Evolutionary conservation across 2,329 filamentous ascomycete species (phyloP).

Genomic region (Fusarium napiforme): DNA sequence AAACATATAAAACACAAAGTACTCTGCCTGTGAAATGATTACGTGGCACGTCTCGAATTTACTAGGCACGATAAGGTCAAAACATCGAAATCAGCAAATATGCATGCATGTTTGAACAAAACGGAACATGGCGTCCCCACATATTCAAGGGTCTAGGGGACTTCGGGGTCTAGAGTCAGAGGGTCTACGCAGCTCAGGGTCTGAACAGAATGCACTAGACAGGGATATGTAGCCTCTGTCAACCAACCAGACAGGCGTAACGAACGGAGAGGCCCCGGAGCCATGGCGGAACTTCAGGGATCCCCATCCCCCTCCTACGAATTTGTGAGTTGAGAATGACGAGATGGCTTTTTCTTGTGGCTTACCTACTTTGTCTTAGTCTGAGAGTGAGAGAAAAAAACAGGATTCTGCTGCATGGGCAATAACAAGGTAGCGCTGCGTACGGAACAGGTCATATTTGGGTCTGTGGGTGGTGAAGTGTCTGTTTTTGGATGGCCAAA

Average conservation of each 20-base stretch:
- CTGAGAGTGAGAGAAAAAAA: not conserved
- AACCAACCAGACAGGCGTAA: not conserved
- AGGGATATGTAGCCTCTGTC: not conserved
- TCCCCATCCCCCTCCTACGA: not conserved
- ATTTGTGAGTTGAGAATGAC: not conserved
- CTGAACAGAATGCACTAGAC: not conserved
- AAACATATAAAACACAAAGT: not conserved
- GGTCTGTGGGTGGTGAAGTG: not conserved
- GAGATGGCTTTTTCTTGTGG: not conserved
- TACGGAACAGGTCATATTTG: not conserved
- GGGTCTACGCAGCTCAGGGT: not conserved
- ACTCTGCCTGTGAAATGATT: not conserved
- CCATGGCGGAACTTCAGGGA: not conserved
- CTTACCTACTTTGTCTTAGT: not conserved
- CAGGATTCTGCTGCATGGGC: not conserved
- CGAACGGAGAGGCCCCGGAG: not conserved
- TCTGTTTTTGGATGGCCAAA: not conserved
- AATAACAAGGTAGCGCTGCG: not conserved
- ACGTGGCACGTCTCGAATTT: not conserved
- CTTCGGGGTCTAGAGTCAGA: not conserved
- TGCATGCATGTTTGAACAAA: no score
- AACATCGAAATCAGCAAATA: no score
- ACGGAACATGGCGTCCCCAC: not conserved
- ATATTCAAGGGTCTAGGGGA: not conserved
- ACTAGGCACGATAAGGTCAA: not conserved